Evolutionary conservation across 805 yeast species (phyloP).

Genomic region (Nakazawaea pomicola): DNA sequence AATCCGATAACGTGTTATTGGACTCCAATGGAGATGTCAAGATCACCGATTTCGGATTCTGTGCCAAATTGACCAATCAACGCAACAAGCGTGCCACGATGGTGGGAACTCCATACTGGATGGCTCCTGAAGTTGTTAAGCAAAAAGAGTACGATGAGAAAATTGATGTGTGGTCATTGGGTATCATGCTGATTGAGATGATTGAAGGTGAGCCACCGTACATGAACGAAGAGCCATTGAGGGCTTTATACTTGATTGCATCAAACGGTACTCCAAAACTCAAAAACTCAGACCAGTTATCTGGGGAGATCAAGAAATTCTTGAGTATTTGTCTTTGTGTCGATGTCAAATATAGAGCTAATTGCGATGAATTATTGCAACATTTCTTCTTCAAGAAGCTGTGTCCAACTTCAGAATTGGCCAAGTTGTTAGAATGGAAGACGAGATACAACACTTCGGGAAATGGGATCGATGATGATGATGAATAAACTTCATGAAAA

Average conservation of each 20-base stretch:
- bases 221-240: conserved; percentile 89
- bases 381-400: conserved; percentile 69
- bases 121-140: conserved; percentile 98
- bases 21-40: conserved; percentile 83
- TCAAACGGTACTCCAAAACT: conserved; percentile 95
- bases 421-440: conserved; percentile 52
- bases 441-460: conserved; percentile 1
- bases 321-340: conserved; percentile 90
- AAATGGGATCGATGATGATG: conserved; percentile 6
- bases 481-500: no score
- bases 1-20: conserved; percentile 88
- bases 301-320: conserved; percentile 77
- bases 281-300: conserved; percentile 73
- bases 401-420: conserved; percentile 54
- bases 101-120: conserved; percentile 99
- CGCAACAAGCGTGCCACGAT: conserved; percentile 90
- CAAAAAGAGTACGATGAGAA: conserved; percentile 94
- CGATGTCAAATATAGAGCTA: conserved; percentile 87
- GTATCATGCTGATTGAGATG: conserved; percentile 98
- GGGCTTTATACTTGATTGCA: conserved; percentile 90
- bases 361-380: conserved; percentile 78
- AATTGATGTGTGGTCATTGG: conserved; percentile 96
- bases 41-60: conserved; percentile 92
- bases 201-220: conserved; percentile 99
- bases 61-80: conserved; percentile 85